Evolutionary conservation across 805 yeast species (phyloP), one percentile per base, ranked within the genome.

Genomic region (Pichia occidentalis): DNA sequence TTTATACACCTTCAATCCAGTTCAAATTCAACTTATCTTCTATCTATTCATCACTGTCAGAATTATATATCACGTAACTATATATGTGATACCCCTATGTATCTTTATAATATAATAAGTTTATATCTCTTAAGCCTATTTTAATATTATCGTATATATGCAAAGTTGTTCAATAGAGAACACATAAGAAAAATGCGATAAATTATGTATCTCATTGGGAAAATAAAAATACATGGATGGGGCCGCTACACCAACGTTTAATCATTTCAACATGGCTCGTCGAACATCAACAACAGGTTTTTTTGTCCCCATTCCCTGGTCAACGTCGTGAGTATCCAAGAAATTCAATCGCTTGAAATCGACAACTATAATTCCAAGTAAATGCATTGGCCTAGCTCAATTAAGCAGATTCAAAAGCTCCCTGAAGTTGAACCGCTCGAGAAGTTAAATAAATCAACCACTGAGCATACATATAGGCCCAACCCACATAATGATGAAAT

Each of bases 321-420:
- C n/a, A n/a, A n/a, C n/a, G n/a, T n/a, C n/a, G n/a, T n/a, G n/a
- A n/a, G n/a, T n/a, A n/a, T n/a, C n/a, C n/a, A n/a, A n/a, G n/a
- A n/a, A n/a, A n/a, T n/a, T n/a, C n/a, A n/a, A n/a, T n/a, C n/a
- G n/a, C n/a, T n/a, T n/a, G n/a, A n/a, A n/a, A n/a, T n/a, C n/a
- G n/a, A n/a, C n/a, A n/a, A n/a, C n/a, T n/a, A n/a, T n/a, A n/a
- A n/a, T n/a, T n/a, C n/a, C n/a, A 13, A 19, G 12, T 22, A 8
- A 16, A 59, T 59, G 64, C 50, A 56, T 34, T 58, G 63, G 63
- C 64, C 64, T 3, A 48, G 51, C 13, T 46, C 54, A 3, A 48
- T 59, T 9, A 33, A 48, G 6, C 45, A 45, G 20, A 37, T 45
- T 12, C 53, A 53, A 38, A 37, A 14, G 5, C 42, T 59, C 3